Evolutionary conservation across 306 rosid genomes (phyloP).

Genomic region (Corylus americana): DNA sequence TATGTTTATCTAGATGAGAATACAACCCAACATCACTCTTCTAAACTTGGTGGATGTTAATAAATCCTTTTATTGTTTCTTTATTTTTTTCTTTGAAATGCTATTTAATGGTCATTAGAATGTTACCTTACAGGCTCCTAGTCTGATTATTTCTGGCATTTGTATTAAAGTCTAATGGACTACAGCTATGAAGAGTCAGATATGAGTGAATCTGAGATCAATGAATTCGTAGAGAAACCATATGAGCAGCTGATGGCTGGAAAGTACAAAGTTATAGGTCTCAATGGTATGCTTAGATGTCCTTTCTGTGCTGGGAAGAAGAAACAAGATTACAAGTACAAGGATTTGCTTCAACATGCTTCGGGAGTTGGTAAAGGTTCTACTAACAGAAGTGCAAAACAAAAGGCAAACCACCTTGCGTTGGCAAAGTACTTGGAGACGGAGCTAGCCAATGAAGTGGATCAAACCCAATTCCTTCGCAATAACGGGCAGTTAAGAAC

Average conservation of each 20-base stretch:
- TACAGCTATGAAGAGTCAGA: conserved; percentile 87
- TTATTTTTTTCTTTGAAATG: background rate
- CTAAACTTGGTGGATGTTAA: background rate
- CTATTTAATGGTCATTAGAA: background rate
- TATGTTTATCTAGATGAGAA: background rate
- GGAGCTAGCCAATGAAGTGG: conserved; percentile 64
- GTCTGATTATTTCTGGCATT: background rate
- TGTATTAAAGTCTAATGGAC: conserved; percentile 36
- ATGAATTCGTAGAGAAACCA: conserved; percentile 75
- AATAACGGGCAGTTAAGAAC: conserved; percentile 76
- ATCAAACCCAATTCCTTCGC: conserved; percentile 62
- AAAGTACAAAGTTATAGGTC: conserved; percentile 56
- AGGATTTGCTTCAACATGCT: conserved; percentile 85
- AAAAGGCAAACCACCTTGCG: conserved; percentile 93
- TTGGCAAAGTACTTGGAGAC: conserved; percentile 70
- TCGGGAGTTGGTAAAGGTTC: conserved; percentile 97
- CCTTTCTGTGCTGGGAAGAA: conserved; percentile 97
- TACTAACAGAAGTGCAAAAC: conserved; percentile 73
- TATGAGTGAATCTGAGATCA: conserved; percentile 87
- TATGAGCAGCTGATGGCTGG: conserved; percentile 63
- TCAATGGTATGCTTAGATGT: conserved; percentile 78
- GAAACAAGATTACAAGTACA: conserved; percentile 86
- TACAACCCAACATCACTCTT: background rate
- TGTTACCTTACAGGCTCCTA: background rate
- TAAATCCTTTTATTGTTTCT: background rate